phyloP scores from a whole-genome alignment of 2,329 filamentous ascomycete species.

The Tolypocladium tundrense region DNA sequence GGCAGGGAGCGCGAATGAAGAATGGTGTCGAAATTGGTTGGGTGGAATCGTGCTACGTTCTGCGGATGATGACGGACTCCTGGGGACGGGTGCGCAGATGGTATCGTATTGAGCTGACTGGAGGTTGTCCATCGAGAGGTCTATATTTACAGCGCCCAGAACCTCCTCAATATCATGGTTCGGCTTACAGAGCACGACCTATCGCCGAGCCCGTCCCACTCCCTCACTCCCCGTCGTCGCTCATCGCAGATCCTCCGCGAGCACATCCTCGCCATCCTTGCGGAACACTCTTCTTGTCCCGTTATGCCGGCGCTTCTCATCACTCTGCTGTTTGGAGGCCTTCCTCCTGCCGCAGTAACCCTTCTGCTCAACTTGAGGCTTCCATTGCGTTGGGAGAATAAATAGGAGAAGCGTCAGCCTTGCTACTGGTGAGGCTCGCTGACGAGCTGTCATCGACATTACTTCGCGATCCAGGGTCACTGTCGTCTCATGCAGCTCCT shows the following conservation, averaged over 20 bases:
- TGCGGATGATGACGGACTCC: no score
- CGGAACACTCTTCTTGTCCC: neutral
- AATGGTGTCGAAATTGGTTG: no score
- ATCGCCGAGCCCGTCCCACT: neutral
- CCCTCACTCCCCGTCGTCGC: neutral
- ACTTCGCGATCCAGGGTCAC: neutral
- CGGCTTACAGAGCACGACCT: neutral
- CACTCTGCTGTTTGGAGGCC: conserved; percentile 27
- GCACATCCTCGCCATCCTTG: neutral
- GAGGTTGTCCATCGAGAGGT: no score
- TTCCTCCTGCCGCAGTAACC: conserved; percentile 9
- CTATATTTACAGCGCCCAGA: neutral
- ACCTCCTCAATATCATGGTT: neutral
- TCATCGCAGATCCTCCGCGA: neutral
- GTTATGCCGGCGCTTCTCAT: neutral
- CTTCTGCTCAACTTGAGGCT: neutral
- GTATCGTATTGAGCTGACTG: no score
- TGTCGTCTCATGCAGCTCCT: no score
- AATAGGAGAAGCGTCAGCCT: neutral
- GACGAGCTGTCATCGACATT: neutral
- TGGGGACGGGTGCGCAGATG: no score
- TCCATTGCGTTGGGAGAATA: neutral
- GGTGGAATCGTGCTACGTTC: no score
- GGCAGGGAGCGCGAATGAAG: no score
- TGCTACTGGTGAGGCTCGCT: neutral